Conservation (phyloP, 352 stramenopile genomes). For the Globisporangium recalcitrans region DNA sequence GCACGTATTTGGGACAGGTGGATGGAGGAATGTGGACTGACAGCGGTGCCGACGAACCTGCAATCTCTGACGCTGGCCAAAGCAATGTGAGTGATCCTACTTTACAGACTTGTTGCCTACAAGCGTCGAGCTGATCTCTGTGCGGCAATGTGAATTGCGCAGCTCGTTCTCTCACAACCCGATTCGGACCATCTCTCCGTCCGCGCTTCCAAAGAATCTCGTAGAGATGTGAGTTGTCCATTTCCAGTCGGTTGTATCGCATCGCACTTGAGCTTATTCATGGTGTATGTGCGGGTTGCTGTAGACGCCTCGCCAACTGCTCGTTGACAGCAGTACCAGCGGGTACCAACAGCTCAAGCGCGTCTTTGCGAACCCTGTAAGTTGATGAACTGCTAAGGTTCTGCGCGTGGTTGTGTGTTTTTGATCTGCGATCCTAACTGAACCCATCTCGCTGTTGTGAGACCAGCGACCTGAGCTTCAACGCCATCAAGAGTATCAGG, state of each 20-base stretch:
- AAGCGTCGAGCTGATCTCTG: background rate
- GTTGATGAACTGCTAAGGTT: too few species aligned
- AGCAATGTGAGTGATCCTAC: conserved; percentile 3
- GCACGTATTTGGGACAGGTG: conserved; percentile 1
- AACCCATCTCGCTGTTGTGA: background rate
- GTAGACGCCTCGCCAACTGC: conserved; percentile 14
- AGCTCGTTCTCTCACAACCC: conserved; percentile 14
- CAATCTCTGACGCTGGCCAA: conserved; percentile 7
- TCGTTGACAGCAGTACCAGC: conserved; percentile 3
- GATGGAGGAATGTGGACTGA: conserved; percentile 11
- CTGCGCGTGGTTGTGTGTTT: background rate
- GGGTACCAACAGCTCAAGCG: background rate
- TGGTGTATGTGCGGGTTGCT: background rate
- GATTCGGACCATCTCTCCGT: background rate
- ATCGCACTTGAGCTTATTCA: background rate
- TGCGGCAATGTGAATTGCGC: background rate
- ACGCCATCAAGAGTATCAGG: conserved; percentile 12
- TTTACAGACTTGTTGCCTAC: background rate
- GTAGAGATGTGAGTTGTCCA: conserved; percentile 3
- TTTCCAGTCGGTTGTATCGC: background rate
- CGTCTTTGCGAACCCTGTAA: conserved; percentile 11
- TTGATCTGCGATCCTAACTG: too few species aligned
- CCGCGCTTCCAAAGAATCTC: conserved; percentile 9
- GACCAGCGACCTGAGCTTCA: conserved; percentile 16
- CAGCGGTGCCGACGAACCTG: conserved; percentile 4